These are phyloP conservation scores for Cryphonectria carpinicola DNA, from an alignment of 2,329 filamentous ascomycete species.

Conservation along the genomic window DNA sequence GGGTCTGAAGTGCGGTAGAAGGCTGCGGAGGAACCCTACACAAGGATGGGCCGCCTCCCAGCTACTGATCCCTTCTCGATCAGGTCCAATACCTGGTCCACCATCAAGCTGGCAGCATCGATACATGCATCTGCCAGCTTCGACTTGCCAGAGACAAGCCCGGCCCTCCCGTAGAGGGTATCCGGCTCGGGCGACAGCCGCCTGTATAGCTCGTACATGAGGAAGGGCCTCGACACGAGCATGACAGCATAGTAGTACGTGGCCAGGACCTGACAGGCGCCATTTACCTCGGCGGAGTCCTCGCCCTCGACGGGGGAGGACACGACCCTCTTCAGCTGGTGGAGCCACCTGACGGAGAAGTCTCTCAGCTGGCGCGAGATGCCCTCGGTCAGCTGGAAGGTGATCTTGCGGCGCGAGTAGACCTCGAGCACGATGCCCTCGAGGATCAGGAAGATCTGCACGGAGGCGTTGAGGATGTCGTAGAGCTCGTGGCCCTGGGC, in stretches of 20 bases:
- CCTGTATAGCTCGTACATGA: conserved; percentile 58
- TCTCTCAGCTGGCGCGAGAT: conserved; percentile 56
- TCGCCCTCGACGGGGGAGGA: conserved; percentile 31
- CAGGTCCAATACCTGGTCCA: conserved; percentile 51
- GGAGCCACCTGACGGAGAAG: conserved; percentile 55
- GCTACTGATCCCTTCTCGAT: conserved; percentile 48
- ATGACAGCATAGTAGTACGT: conserved; percentile 63
- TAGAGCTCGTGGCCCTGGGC: conserved; percentile 44
- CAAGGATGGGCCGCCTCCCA: conserved; percentile 52
- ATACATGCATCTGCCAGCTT: conserved; percentile 60
- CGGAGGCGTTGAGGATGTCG: conserved; percentile 55
- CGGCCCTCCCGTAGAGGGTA: conserved; percentile 27
- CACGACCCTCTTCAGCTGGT: conserved; percentile 46
- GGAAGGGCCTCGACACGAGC: conserved; percentile 57
- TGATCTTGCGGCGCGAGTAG: conserved; percentile 58
- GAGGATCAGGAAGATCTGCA: conserved; percentile 56
- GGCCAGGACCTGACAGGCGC: conserved; percentile 55
- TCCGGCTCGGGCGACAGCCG: conserved; percentile 44
- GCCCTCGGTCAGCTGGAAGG: conserved; percentile 55
- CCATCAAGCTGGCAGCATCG: conserved; percentile 58
- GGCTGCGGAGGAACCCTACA: conserved; percentile 44
- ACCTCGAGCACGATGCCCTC: conserved; percentile 56
- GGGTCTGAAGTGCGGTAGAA: neutral
- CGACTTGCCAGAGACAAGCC: conserved; percentile 47
- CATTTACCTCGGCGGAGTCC: conserved; percentile 42